Conservation (phyloP, 2,329 filamentous ascomycete genomes). For the Neopestalotiopsis sp. region DNA sequence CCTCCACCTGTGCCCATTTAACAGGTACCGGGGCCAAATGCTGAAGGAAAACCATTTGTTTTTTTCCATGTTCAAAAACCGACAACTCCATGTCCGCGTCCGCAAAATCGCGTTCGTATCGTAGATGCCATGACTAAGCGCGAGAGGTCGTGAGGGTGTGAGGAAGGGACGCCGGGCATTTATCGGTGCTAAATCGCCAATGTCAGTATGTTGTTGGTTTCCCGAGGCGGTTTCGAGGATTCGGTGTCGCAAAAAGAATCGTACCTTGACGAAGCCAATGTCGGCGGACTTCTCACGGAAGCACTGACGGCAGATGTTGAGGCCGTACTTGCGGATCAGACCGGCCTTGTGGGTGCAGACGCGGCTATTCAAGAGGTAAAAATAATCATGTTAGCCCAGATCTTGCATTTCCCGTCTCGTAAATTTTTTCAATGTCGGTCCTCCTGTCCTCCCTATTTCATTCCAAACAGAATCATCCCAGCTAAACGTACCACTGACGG, state of each 20-base stretch:
- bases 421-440: not conserved
- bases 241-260: constrained; percentile 14
- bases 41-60: constrained; percentile 23
- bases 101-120: constrained; percentile 28
- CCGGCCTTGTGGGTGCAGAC: constrained; percentile 92
- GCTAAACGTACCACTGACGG: constrained; percentile 80
- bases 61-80: constrained; percentile 32
- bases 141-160: constrained; percentile 24
- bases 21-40: constrained; percentile 25
- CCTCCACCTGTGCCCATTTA: constrained; percentile 23
- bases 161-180: constrained; percentile 18
- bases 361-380: constrained; percentile 50
- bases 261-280: constrained; percentile 76
- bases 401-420: not conserved
- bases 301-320: constrained; percentile 85
- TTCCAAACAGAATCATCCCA: constrained; percentile 15
- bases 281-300: constrained; percentile 77
- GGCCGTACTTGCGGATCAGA: constrained; percentile 99
- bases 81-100: constrained; percentile 35
- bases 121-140: constrained; percentile 29
- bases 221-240: not conserved
- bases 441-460: constrained; percentile 9
- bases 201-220: constrained; percentile 20
- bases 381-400: constrained; percentile 21
- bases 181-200: constrained; percentile 30